Conservation (phyloP, 2,329 filamentous ascomycete genomes). For the Pseudocercospora eumusae region DNA sequence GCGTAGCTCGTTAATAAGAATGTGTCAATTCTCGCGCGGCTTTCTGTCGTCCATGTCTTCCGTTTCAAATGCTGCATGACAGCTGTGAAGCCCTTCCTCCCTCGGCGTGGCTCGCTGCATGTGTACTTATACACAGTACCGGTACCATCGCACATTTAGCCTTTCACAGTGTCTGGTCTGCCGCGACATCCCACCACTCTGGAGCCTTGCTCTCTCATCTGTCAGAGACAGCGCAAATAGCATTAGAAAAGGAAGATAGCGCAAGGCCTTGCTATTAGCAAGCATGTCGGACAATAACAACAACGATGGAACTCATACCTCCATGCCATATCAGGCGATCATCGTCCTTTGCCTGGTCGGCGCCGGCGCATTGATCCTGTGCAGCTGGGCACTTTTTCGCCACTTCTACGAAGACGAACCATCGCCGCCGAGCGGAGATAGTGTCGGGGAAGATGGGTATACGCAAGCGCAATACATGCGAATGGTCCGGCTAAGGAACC, state of each 20-base stretch:
- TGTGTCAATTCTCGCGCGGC: neutral
- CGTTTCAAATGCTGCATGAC: neutral
- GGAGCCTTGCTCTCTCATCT: neutral
- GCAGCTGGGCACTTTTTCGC: slow-evolving; percentile 25
- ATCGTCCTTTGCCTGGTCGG: slow-evolving; percentile 31
- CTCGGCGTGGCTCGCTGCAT: neutral
- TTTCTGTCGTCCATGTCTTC: neutral
- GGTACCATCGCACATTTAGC: slow-evolving; percentile 2
- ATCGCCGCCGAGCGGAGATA: slow-evolving; percentile 7
- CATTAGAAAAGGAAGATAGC: neutral
- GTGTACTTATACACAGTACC: slow-evolving; percentile 3
- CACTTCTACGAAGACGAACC: slow-evolving; percentile 23
- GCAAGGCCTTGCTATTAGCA: neutral
- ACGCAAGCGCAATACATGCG: slow-evolving; percentile 33
- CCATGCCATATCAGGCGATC: slow-evolving; percentile 26
- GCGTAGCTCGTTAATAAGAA: neutral
- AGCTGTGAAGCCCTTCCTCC: neutral
- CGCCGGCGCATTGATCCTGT: slow-evolving; percentile 25
- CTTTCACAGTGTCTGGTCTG: neutral
- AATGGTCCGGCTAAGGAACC: slow-evolving; percentile 28
- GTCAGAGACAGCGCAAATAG: neutral
- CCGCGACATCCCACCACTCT: neutral
- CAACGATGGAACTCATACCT: slow-evolving; percentile 10
- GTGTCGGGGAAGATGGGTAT: slow-evolving; percentile 19
- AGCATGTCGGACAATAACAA: neutral